Conservation (phyloP, 768 basidiomycete genomes). For the Mycena capillaripes region DNA sequence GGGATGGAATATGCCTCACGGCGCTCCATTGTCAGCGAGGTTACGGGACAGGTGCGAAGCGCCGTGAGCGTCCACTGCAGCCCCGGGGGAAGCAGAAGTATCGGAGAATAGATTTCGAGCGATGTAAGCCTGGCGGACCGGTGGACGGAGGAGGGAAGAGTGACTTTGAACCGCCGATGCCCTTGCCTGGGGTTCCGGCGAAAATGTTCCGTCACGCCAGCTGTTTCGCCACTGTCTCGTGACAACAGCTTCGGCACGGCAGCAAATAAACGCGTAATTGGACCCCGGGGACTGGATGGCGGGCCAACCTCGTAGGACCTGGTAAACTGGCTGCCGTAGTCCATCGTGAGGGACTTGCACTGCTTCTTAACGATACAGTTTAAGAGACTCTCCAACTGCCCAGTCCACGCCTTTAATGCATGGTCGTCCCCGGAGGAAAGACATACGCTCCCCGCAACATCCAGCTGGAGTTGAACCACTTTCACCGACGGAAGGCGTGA, state of each 20-base stretch:
- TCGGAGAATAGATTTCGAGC: not conserved
- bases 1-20: not conserved
- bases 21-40: not conserved
- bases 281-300: not conserved
- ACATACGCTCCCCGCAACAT: not conserved
- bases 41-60: not conserved
- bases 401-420: not conserved
- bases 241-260: not conserved
- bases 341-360: not conserved
- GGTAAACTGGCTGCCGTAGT: not conserved
- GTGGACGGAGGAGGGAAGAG: not conserved
- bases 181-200: too few species aligned
- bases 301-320: not conserved
- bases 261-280: not conserved
- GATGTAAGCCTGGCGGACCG: not conserved
- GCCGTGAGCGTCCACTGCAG: not conserved
- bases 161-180: not conserved
- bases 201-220: not conserved
- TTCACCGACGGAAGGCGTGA: not conserved
- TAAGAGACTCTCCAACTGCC: not conserved
- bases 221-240: not conserved
- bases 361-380: conserved; percentile 3
- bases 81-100: not conserved
- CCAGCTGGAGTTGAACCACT: not conserved
- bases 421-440: conserved; percentile 2